Evolutionary conservation across 2,329 filamentous ascomycete genomes (phyloP), one percentile per base, ranked within the genome.

Genomic region (Xylariaceae sp.): DNA sequence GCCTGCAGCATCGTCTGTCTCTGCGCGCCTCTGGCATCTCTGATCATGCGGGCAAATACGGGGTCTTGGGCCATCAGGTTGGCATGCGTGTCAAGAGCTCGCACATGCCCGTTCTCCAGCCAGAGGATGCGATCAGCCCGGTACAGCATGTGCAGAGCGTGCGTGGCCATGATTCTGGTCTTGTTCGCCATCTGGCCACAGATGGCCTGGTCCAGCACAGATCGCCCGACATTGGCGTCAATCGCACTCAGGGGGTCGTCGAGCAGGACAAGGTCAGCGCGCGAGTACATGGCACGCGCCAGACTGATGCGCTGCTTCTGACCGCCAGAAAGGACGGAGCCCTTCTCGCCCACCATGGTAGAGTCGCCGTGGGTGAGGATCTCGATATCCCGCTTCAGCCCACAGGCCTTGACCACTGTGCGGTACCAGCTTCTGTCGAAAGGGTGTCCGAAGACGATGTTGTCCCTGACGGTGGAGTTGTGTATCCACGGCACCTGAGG

Each of bases 401-500:
- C 86, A 55, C 88, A 94, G 7, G 84, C 83, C 52, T 83, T 73
- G 18, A 94, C 68, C 15, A 93, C 86, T 32, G 80, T 61, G 23
- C 79, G 68, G 52, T 93, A 92, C 85, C 87, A 92, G 4, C 64
- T 61, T 38, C 68, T 69, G 31, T 92, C 69, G 57, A 80, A 72
- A 0, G 75, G 70, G 43, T 83, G 88, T 10, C 88, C 88, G 50
- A 95, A 94, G 1, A 85, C 59, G 39, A 95, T 92, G 52, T 95
- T 95, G 21, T 93, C 77, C 43, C 76, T 77, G 2, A 94, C 72
- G 0, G 81, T 83, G 0, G 85, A 72, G 50, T 94, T 94, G 52
- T 94, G 88, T 29, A 95, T 93, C 89, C 89, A 95, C 0, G 89
- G 84, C 51, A 93, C 92, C 54, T 95, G 89, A 0, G 89, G 88